phyloP scores from a whole-genome alignment of 495 filamentous ascomycete species.

The Penicillium nucicola region DNA sequence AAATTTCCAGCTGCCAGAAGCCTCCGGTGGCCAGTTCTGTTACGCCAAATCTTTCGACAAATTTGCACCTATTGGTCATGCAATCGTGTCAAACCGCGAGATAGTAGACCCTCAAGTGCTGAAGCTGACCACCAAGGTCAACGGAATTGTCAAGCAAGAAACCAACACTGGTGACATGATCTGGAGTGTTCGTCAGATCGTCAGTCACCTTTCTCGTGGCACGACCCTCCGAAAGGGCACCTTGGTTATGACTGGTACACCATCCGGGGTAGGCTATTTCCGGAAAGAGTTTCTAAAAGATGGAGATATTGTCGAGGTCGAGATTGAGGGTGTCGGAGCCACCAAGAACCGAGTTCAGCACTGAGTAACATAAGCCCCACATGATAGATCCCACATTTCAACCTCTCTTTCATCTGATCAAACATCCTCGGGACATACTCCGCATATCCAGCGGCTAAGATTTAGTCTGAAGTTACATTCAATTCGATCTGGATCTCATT shows the following conservation, averaged over 20 bases:
- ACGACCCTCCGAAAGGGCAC: constrained; percentile 68
- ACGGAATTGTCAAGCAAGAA: constrained; percentile 64
- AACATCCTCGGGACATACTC: too few relatives aligned
- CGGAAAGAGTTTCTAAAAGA: constrained; percentile 45
- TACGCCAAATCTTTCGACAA: constrained; percentile 75
- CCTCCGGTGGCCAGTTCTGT: constrained; percentile 64
- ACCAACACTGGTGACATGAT: constrained; percentile 67
- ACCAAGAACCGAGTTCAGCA: too few relatives aligned
- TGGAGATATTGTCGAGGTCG: constrained; percentile 51
- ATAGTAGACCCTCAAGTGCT: constrained; percentile 57
- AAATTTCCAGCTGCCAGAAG: constrained; percentile 67
- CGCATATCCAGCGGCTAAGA: too few relatives aligned
- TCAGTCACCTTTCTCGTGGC: constrained; percentile 64
- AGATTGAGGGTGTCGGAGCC: constrained; percentile 23
- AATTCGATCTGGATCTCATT: too few relatives aligned
- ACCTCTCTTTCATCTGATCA: too few relatives aligned
- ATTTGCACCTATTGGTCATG: constrained; percentile 73
- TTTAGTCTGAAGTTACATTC: too few relatives aligned
- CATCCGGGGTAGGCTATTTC: constrained; percentile 35
- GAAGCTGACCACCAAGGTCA: constrained; percentile 56
- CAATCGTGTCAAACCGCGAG: constrained; percentile 53
- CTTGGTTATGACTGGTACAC: constrained; percentile 72
- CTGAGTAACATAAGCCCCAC: too few relatives aligned
- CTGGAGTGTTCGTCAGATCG: constrained; percentile 62
- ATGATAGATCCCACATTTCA: too few relatives aligned